phyloP scores from a whole-genome alignment of 2,329 filamentous ascomycete genomes.

The Fusarium anthophilum region DNA sequence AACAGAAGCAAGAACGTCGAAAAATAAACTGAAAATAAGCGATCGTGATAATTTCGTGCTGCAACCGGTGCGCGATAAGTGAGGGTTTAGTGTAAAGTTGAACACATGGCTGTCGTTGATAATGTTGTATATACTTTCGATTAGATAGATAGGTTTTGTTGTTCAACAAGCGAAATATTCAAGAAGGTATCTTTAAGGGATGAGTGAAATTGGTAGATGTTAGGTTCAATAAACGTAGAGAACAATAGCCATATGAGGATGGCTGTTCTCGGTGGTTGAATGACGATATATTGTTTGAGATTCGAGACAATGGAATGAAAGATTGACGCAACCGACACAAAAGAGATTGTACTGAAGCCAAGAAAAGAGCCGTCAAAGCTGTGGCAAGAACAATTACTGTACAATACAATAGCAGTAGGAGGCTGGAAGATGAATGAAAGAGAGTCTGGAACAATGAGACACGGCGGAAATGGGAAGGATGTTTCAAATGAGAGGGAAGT shows the following conservation, averaged over 20 bases:
- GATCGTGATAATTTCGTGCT: slow-evolving; percentile 28
- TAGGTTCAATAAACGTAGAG: neutral
- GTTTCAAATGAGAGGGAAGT: slow-evolving; percentile 36
- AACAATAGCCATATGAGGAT: slow-evolving; percentile 16
- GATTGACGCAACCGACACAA: slow-evolving; percentile 28
- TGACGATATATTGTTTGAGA: slow-evolving; percentile 26
- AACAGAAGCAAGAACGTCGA: slow-evolving; percentile 5
- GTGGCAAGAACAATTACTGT: slow-evolving; percentile 19
- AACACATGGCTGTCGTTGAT: slow-evolving; percentile 31
- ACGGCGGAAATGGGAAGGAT: slow-evolving; percentile 13
- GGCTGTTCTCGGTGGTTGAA: slow-evolving; percentile 16
- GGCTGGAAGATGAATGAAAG: slow-evolving; percentile 31
- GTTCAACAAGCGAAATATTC: neutral
- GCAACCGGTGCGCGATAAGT: slow-evolving; percentile 35
- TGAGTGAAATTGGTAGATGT: neutral
- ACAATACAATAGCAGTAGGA: slow-evolving; percentile 20
- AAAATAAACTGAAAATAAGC: slow-evolving; percentile 14
- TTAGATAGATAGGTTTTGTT: neutral
- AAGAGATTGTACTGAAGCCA: slow-evolving; percentile 1
- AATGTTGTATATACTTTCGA: slow-evolving; percentile 1
- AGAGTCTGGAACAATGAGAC: slow-evolving; percentile 26
- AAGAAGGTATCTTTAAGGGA: neutral
- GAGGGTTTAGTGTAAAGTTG: slow-evolving; percentile 15
- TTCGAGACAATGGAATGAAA: slow-evolving; percentile 33
- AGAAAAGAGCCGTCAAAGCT: slow-evolving; percentile 14